phyloP scores from a whole-genome alignment of 257 asterid species.

The Fraxinus excelsior region DNA sequence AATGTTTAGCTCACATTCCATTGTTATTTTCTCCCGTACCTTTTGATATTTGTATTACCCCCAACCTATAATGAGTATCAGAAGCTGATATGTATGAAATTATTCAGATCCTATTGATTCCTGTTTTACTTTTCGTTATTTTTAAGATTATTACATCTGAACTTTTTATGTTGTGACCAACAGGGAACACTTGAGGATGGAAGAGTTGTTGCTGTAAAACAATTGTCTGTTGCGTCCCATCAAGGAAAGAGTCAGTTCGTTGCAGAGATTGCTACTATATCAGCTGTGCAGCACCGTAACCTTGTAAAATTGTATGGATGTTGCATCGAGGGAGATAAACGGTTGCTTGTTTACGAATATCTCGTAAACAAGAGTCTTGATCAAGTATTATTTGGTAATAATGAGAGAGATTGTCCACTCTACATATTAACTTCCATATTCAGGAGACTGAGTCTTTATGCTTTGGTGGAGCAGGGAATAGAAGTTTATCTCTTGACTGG shows the following conservation, averaged over 20 bases:
- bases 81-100: not conserved
- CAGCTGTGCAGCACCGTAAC: conserved; percentile 93
- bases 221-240: conserved; percentile 74
- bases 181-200: conserved; percentile 79
- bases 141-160: not conserved
- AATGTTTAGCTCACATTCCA: not conserved
- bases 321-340: conserved; percentile 72
- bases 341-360: conserved; percentile 83
- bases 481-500: conserved; percentile 60
- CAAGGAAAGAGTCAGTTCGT: conserved; percentile 89
- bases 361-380: conserved; percentile 79
- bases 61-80: not conserved
- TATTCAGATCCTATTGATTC: not conserved
- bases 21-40: not conserved
- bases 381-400: conserved; percentile 60
- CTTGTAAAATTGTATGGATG: conserved; percentile 77
- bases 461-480: conserved; percentile 42
- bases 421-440: not conserved
- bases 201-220: conserved; percentile 77
- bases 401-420: not conserved
- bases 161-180: conserved; percentile 18
- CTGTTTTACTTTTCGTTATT: not conserved
- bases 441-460: not conserved
- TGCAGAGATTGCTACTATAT: conserved; percentile 88
- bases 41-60: not conserved